These are phyloP conservation scores for Alliaria petiolata DNA, from an alignment of 345 rosid genomes.

Conservation along the genomic window DNA sequence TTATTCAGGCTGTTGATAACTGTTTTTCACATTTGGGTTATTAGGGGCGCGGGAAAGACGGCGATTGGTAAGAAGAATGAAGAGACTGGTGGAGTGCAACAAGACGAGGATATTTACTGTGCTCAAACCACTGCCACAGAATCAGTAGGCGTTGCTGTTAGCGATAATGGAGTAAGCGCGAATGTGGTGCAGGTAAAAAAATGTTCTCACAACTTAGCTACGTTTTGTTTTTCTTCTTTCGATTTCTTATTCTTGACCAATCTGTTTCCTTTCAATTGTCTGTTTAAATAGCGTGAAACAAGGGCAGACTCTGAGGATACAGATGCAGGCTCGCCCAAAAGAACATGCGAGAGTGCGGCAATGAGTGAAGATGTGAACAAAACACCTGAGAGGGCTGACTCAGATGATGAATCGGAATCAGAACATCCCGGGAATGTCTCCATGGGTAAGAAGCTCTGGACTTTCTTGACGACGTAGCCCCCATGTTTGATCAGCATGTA, in stretches of 20 bases:
- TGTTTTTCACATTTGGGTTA: constrained; percentile 5
- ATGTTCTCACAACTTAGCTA: constrained; percentile 10
- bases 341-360: constrained; percentile 35
- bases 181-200: constrained; percentile 50
- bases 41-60: constrained; percentile 19
- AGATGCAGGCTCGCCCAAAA: constrained; percentile 38
- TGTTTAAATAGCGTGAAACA: constrained; percentile 42
- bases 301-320: constrained; percentile 37
- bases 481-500: constrained; percentile 8
- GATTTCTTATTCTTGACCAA: background rate
- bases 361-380: constrained; percentile 81
- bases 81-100: constrained; percentile 33
- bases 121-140: constrained; percentile 42
- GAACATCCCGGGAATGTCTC: constrained; percentile 81
- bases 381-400: constrained; percentile 44
- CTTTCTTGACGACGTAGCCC: constrained; percentile 68
- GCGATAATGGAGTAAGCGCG: constrained; percentile 53
- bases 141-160: constrained; percentile 40
- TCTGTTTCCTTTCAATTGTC: background rate
- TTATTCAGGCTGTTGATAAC: background rate
- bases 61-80: constrained; percentile 22
- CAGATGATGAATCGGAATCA: constrained; percentile 47
- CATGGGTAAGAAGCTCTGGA: constrained; percentile 91
- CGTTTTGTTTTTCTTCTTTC: background rate
- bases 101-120: constrained; percentile 34